Conservation (phyloP, 176 grass and related monocot species). For the Zea luxurians region DNA sequence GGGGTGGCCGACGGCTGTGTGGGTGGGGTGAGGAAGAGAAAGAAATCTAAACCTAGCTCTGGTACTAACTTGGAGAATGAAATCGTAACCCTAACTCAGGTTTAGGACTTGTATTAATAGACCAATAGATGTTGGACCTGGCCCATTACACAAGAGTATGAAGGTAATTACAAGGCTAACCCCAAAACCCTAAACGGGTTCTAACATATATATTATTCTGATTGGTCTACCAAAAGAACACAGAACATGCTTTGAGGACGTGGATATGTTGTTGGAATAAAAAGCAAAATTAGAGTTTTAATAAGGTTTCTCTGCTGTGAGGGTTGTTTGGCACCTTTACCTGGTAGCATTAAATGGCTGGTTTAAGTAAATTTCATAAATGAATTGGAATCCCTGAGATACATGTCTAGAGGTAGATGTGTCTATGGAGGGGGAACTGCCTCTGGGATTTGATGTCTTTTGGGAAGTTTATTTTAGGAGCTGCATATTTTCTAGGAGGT, state of each 20-base stretch:
- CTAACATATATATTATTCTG: background rate
- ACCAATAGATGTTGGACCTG: no score
- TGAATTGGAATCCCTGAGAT: background rate
- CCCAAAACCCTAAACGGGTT: no score
- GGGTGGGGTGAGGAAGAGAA: no score
- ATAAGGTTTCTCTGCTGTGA: constrained; percentile 4
- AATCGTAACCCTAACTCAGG: no score
- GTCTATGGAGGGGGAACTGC: background rate
- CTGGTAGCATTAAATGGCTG: background rate
- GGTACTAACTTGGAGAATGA: no score
- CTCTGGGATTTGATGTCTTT: constrained; percentile 10
- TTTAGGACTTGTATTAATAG: no score
- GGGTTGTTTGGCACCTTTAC: background rate
- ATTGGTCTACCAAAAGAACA: background rate
- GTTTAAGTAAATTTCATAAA: background rate
- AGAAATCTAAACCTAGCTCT: no score
- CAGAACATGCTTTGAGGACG: constrained; percentile 33
- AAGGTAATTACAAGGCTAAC: no score
- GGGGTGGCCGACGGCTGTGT: no score
- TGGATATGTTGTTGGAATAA: background rate
- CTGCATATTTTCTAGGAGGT: constrained; percentile 20
- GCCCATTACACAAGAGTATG: no score
- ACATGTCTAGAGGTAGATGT: background rate
- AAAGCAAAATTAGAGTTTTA: background rate
- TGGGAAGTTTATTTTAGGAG: constrained; percentile 3